These are phyloP conservation scores for Singerocomus rubriflavus DNA, from an alignment of 1,284 basidiomycete genomes.

Conservation along the genomic window DNA sequence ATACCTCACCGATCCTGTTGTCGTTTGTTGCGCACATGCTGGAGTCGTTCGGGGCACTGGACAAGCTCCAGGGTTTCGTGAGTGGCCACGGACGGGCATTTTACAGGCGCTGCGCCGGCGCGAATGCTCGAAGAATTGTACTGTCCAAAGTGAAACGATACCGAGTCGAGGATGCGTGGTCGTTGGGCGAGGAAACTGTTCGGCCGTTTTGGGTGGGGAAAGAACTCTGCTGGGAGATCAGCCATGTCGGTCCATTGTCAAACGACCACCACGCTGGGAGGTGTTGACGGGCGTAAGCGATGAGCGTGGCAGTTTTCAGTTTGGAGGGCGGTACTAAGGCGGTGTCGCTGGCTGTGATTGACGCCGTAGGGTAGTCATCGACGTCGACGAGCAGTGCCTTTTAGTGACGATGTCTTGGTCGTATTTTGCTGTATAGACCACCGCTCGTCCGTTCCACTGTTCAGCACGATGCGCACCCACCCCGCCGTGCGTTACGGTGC, in stretches of 20 bases:
- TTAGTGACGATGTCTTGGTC: not conserved
- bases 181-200: slow-evolving; percentile 55
- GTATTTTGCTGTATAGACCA: slow-evolving; percentile 15
- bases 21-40: slow-evolving; percentile 83
- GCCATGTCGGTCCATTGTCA: slow-evolving; percentile 20
- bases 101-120: slow-evolving; percentile 52
- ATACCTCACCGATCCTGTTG: slow-evolving; percentile 88
- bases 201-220: slow-evolving; percentile 94
- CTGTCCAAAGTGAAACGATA: slow-evolving; percentile 37
- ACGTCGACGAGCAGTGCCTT: slow-evolving; percentile 16
- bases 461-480: slow-evolving; percentile 15
- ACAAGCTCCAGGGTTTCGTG: slow-evolving; percentile 77
- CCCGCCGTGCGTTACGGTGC: slow-evolving; percentile 14
- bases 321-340: slow-evolving; percentile 22
- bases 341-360: slow-evolving; percentile 25
- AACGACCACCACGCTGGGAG: not conserved
- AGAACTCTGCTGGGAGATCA: slow-evolving; percentile 80
- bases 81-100: slow-evolving; percentile 77
- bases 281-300: slow-evolving; percentile 12
- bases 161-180: slow-evolving; percentile 53
- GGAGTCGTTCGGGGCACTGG: slow-evolving; percentile 83
- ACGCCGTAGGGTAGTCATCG: slow-evolving; percentile 8
- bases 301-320: not conserved
- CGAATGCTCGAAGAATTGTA: slow-evolving; percentile 22
- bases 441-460: not conserved